Evolutionary conservation across 768 basidiomycete species (phyloP).

Genomic region (Calvatia gigantea): DNA sequence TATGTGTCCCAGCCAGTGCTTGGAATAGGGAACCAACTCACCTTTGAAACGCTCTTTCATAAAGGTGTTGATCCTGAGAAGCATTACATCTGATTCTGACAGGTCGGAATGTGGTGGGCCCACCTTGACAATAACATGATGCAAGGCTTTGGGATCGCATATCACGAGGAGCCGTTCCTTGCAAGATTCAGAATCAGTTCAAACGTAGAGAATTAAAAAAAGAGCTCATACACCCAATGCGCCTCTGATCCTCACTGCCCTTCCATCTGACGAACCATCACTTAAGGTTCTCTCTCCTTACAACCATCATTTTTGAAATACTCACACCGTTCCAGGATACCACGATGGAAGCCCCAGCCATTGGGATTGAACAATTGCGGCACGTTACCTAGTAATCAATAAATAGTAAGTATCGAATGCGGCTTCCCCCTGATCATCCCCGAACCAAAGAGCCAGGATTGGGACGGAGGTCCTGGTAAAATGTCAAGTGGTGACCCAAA

Average conservation of each 20-base stretch:
- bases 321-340: slow-evolving; percentile 30
- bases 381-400: slow-evolving; percentile 28
- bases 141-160: slow-evolving; percentile 40
- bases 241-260: slow-evolving; percentile 28
- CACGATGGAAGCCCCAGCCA: slow-evolving; percentile 34
- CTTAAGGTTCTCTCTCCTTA: not conserved
- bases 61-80: slow-evolving; percentile 29
- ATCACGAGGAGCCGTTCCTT: slow-evolving; percentile 34
- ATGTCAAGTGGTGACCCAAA: not conserved
- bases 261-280: slow-evolving; percentile 22
- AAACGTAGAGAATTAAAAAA: not conserved
- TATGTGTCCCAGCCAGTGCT: no score
- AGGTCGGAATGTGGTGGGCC: not conserved
- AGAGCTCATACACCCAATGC: slow-evolving; percentile 29
- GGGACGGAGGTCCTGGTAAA: not conserved
- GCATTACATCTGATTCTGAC: not conserved
- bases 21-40: slow-evolving; percentile 20
- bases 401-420: not conserved
- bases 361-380: slow-evolving; percentile 27
- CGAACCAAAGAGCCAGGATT: slow-evolving; percentile 1
- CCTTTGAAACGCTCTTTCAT: slow-evolving; percentile 26
- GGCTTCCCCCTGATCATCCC: not conserved
- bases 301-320: not conserved
- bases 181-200: not conserved
- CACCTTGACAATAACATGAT: slow-evolving; percentile 42